Base-by-base conservation (phyloP, 805 yeast species). In the Myxozyma neglecta region DNA sequence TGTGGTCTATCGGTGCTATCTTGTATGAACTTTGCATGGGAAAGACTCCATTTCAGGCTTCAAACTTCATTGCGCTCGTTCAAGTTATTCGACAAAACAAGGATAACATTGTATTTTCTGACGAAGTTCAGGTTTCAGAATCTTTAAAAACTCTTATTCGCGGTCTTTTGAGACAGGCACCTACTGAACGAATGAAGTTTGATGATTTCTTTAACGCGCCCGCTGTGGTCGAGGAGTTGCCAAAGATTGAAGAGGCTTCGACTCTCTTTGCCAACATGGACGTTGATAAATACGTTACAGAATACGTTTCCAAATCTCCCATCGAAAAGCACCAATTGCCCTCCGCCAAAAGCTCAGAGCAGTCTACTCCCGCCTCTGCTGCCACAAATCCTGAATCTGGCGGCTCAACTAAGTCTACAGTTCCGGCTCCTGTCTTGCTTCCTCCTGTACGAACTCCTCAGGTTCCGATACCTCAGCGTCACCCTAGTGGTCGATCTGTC, bases 1-100 rank as follows among this genome's bases (percentile, higher is more conserved):
- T 94, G 66, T 94, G 99, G 99, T 91, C 97, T 6, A 97, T 93
- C 4, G 99, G 99, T 3, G 96, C 98, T 0, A 98, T 94, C 1
- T 77, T 92, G 11, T 94, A 87, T 75, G 99, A 94, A 75, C 92
- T 94, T 97, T 83, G 89, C 11, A 91, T 89, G 36, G 98, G 98
- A n/a, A 88, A 83, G 74, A 97, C 99, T 1, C 99, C 99, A 0
- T 94, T 92, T 74, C 85, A 88, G 67, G 98, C 99, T 2, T 85
- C 88, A 3, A 94, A 94, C 72, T 98, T 93, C 73, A 85, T 94
- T 64, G 97, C 93, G 72, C 80, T 94, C 58, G 81, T 89, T 70
- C 86, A 89, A 74, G 89, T 87, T 71, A 94, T 94, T 68, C 96
- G 92, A 72, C 85, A 83, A 69, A 82, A 90, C 0, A 86, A 88